phyloP scores from a whole-genome alignment of 164 flowering plant genomes.

The Hamamelis virginiana region DNA sequence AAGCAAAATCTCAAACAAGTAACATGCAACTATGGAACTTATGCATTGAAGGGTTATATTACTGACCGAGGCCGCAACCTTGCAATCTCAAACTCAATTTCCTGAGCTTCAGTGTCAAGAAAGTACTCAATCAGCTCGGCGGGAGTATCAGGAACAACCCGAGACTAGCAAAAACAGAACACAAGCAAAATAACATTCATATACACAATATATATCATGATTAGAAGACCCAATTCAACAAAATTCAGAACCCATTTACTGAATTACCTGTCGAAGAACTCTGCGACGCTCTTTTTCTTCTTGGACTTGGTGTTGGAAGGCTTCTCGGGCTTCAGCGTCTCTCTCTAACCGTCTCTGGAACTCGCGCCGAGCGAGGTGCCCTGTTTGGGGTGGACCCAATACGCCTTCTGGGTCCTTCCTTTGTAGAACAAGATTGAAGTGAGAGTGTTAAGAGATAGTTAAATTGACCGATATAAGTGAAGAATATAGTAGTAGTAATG shows the following conservation, averaged over 20 bases:
- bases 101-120: slow-evolving; percentile 93
- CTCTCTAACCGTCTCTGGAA: slow-evolving; percentile 64
- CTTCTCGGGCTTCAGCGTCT: slow-evolving; percentile 79
- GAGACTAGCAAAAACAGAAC: slow-evolving; percentile 43
- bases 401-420: slow-evolving; percentile 94
- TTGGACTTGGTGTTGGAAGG: slow-evolving; percentile 60
- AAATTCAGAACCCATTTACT: neutral
- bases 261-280: slow-evolving; percentile 53
- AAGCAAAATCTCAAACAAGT: slow-evolving; percentile 15
- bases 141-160: slow-evolving; percentile 62
- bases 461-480: neutral
- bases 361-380: slow-evolving; percentile 76
- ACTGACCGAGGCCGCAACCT: slow-evolving; percentile 70
- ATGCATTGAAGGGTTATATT: neutral
- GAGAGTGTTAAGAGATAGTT: neutral
- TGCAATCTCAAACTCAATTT: slow-evolving; percentile 83
- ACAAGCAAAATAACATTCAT: neutral
- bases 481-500: neutral
- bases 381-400: slow-evolving; percentile 63
- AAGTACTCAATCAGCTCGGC: slow-evolving; percentile 75
- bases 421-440: slow-evolving; percentile 7
- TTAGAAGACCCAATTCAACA: neutral
- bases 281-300: slow-evolving; percentile 76
- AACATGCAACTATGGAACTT: slow-evolving; percentile 2
- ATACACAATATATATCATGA: neutral